Percentiles rank a stretch among this genome's conserved stretches.
Evolutionary conservation across 805 yeast species (phyloP).

Genomic region (Metschnikowia kunwiensis): DNA sequence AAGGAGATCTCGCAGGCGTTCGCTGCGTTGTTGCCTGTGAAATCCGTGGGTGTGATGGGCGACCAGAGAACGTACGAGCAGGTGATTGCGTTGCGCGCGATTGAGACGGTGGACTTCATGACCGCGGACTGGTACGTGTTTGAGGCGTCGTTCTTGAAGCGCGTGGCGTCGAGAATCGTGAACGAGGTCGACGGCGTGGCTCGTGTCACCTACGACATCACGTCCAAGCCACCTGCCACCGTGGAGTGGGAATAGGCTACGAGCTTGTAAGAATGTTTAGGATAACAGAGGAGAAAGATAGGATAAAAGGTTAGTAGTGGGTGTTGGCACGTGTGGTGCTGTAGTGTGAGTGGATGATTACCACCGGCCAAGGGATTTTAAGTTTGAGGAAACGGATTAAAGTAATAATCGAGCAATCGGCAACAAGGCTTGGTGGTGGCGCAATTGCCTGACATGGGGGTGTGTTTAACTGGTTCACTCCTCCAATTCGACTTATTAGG

Average conservation of each 20-base stretch:
- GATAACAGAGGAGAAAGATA: too few relatives aligned
- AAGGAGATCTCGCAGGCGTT: slow-evolving; percentile 94
- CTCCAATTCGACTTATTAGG: too few relatives aligned
- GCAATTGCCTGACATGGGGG: too few relatives aligned
- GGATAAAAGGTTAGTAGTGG: too few relatives aligned
- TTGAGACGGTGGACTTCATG: slow-evolving; percentile 97
- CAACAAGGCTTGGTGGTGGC: too few relatives aligned
- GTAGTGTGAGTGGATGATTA: too few relatives aligned
- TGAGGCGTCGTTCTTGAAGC: slow-evolving; percentile 88
- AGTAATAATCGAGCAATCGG: too few relatives aligned
- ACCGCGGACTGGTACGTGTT: slow-evolving; percentile 99
- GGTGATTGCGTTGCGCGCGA: slow-evolving; percentile 97
- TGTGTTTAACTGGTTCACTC: too few relatives aligned
- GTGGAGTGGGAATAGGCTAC: slow-evolving; percentile 99
- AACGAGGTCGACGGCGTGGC: slow-evolving; percentile 99
- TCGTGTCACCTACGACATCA: slow-evolving; percentile 96
- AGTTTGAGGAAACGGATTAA: too few relatives aligned
- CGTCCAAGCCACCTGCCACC: slow-evolving; percentile 99
- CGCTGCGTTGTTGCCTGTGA: slow-evolving; percentile 94
- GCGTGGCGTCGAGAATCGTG: slow-evolving; percentile 91
- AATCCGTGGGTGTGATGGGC: slow-evolving; percentile 99
- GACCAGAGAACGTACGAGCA: slow-evolving; percentile 99
- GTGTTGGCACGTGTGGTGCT: too few relatives aligned
- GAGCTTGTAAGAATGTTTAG: too few relatives aligned
- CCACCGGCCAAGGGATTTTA: too few relatives aligned